A percentile compares a stretch with the other conserved stretches of the same genome.
Evolutionary conservation across 2,329 filamentous ascomycete species (phyloP).

Genomic region (Hypoxylon sp.): DNA sequence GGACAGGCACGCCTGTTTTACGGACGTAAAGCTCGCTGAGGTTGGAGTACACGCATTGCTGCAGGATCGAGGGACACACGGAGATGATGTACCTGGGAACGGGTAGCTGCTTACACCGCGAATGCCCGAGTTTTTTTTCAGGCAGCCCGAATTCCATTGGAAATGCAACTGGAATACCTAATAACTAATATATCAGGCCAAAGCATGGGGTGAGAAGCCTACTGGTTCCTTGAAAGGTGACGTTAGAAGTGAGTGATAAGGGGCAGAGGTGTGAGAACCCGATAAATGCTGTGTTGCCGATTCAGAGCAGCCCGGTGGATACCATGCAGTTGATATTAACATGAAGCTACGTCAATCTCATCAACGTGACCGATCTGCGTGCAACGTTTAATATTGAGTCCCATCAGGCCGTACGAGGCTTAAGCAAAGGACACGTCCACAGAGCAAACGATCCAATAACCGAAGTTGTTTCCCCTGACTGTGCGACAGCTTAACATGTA

Average conservation of each 20-base stretch:
- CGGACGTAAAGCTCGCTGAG: conserved; percentile 52
- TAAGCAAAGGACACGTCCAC: not conserved
- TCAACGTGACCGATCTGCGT: conserved; percentile 19
- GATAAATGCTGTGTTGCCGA: conserved; percentile 9
- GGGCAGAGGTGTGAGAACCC: conserved; percentile 10
- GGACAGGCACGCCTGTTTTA: conserved; percentile 50
- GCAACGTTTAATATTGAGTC: conserved; percentile 16
- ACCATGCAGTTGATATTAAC: conserved; percentile 34
- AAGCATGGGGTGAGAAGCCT: not conserved
- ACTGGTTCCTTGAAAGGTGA: conserved; percentile 21
- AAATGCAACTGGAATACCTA: conserved; percentile 1
- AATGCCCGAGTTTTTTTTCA: conserved; percentile 44
- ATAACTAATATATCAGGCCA: not conserved
- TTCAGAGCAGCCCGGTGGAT: conserved; percentile 25
- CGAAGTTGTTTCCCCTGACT: not conserved
- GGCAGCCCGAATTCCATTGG: conserved; percentile 23
- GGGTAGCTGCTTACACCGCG: conserved; percentile 52
- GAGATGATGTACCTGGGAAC: conserved; percentile 55
- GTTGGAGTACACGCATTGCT: conserved; percentile 53
- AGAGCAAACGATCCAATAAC: conserved; percentile 1
- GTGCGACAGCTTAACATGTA: not conserved
- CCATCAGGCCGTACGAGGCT: conserved; percentile 3
- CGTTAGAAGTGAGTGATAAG: conserved; percentile 13
- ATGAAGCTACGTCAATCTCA: conserved; percentile 31
- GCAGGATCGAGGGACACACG: conserved; percentile 56